These are phyloP conservation scores for Colletotrichum tropicicola DNA, from an alignment of 2,329 filamentous ascomycete genomes.

Conservation along the genomic window DNA sequence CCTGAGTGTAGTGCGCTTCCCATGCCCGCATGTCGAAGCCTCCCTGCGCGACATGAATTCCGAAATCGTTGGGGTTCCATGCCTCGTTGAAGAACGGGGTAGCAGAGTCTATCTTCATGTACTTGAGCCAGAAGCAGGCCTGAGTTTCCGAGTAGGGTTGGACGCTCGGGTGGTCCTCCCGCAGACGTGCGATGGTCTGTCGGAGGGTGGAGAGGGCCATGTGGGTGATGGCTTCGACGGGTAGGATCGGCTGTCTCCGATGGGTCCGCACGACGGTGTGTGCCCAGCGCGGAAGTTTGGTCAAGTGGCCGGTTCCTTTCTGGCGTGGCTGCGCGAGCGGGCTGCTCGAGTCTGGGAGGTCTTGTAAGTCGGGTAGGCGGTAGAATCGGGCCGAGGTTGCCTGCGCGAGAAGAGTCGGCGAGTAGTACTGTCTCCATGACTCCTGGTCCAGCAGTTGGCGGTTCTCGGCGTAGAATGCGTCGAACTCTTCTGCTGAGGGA, in stretches of 20 bases:
- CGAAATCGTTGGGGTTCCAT: constrained; percentile 1
- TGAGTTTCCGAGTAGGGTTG: constrained; percentile 16
- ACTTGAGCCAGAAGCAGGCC: constrained; percentile 18
- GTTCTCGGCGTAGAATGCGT: constrained; percentile 20
- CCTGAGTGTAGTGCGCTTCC: constrained; percentile 9
- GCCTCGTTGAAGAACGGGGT: not conserved
- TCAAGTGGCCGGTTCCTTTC: constrained; percentile 5
- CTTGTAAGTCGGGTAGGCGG: constrained; percentile 25
- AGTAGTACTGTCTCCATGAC: constrained; percentile 7
- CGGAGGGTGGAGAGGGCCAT: constrained; percentile 7
- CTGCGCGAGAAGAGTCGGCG: constrained; percentile 34
- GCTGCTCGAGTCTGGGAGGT: constrained; percentile 20
- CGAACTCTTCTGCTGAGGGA: constrained; percentile 1
- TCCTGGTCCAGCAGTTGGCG: not conserved
- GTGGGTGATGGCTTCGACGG: not conserved
- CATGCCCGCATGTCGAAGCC: constrained; percentile 4
- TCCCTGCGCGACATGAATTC: not conserved
- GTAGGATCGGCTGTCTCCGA: not conserved
- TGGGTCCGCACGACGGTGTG: constrained; percentile 3
- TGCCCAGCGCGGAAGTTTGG: constrained; percentile 18
- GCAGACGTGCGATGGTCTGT: constrained; percentile 8
- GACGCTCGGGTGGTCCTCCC: not conserved
- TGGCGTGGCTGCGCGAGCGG: constrained; percentile 2
- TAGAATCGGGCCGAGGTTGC: constrained; percentile 18
- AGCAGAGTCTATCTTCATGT: not conserved